phyloP scores from a whole-genome alignment of 169 alveolate species.

The Ichthyophthirius multifiliis region DNA sequence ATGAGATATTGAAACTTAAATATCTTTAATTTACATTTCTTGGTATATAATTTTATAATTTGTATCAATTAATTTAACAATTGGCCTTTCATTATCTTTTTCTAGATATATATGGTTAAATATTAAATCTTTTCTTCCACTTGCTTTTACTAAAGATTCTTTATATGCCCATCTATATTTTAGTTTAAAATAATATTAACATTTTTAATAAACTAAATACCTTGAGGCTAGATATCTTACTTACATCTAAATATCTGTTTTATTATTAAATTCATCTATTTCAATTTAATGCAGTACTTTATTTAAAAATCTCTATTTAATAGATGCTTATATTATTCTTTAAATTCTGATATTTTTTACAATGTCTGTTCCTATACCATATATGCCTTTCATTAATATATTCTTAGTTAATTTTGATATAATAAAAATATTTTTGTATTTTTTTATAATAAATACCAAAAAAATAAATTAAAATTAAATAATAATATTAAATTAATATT shows the following conservation, averaged over 20 bases:
- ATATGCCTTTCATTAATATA: background rate
- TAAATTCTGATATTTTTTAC: background rate
- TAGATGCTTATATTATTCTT: background rate
- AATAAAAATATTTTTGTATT: too few species aligned
- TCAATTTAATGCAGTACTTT: slow-evolving; percentile 15
- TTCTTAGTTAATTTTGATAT: too few species aligned
- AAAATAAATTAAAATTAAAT: too few species aligned
- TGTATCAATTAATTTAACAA: background rate
- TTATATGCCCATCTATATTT: slow-evolving; percentile 37
- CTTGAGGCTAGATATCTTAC: background rate
- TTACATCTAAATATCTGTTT: background rate
- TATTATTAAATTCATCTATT: slow-evolving; percentile 3
- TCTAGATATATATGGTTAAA: slow-evolving; percentile 20
- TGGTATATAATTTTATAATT: background rate
- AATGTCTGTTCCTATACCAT: slow-evolving; percentile 27
- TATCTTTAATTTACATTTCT: background rate
- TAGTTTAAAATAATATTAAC: background rate
- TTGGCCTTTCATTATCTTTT: background rate
- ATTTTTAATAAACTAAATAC: background rate
- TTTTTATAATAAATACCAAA: too few species aligned
- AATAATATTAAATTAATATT: too few species aligned
- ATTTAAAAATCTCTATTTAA: background rate
- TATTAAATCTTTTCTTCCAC: background rate
- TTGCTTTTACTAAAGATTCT: slow-evolving; percentile 46
- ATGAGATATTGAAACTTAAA: slow-evolving; percentile 15